phyloP scores from a whole-genome alignment of 768 basidiomycete genomes.

The Tylopilus rubrobrunneus region DNA sequence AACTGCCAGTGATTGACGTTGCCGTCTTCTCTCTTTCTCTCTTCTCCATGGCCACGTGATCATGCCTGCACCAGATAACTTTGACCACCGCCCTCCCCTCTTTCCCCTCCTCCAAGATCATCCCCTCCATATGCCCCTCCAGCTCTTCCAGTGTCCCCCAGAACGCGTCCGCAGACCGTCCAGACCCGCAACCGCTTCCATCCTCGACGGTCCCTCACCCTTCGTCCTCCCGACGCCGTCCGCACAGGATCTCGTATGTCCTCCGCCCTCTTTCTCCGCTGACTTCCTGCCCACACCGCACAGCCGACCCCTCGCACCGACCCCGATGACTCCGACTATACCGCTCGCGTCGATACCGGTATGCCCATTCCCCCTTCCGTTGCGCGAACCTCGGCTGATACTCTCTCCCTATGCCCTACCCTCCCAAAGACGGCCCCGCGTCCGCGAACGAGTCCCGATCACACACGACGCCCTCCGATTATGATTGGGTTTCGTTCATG shows the following conservation, averaged over 20 bases:
- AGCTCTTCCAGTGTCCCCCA: constrained; percentile 27
- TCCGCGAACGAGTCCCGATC: constrained; percentile 15
- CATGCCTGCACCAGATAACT: constrained; percentile 27
- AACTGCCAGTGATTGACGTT: not conserved
- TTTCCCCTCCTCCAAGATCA: constrained; percentile 24
- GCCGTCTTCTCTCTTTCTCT: not conserved
- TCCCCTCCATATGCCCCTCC: constrained; percentile 31
- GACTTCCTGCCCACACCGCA: not conserved
- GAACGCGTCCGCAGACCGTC: constrained; percentile 29
- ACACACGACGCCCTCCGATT: constrained; percentile 28
- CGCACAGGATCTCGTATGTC: constrained; percentile 11
- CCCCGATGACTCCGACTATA: constrained; percentile 9
- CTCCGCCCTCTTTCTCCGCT: not conserved
- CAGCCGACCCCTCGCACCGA: constrained; percentile 9
- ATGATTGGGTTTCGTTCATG: constrained; percentile 76
- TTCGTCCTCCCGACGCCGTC: constrained; percentile 41
- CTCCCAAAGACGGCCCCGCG: constrained; percentile 11
- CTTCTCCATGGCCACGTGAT: constrained; percentile 18
- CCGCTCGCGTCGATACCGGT: constrained; percentile 15
- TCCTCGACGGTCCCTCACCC: constrained; percentile 36
- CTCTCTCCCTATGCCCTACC: constrained; percentile 18
- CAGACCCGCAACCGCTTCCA: constrained; percentile 43
- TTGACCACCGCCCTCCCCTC: constrained; percentile 11
- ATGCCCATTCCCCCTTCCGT: constrained; percentile 6
- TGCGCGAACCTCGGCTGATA: constrained; percentile 4